phyloP scores from a whole-genome alignment of 257 asterid genomes.

The Nicotiana undulata region DNA sequence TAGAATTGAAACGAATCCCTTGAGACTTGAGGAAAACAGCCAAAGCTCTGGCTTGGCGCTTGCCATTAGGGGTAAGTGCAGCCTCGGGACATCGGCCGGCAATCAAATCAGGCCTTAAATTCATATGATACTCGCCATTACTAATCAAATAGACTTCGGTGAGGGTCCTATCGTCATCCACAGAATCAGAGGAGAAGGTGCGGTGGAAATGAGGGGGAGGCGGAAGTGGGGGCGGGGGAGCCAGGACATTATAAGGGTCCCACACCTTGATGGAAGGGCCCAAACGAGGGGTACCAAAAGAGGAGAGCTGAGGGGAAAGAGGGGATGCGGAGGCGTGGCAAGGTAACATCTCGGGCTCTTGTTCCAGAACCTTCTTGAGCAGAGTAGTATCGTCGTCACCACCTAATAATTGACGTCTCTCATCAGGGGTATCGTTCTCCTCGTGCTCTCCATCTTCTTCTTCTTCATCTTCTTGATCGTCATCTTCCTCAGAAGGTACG shows the following conservation, averaged over 20 bases:
- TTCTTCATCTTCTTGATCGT: slow-evolving; percentile 30
- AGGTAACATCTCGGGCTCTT: slow-evolving; percentile 97
- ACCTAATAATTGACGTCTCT: slow-evolving; percentile 22
- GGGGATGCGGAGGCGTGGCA: slow-evolving; percentile 98
- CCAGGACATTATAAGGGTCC: slow-evolving; percentile 93
- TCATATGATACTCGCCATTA: slow-evolving; percentile 93
- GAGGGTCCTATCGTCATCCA: slow-evolving; percentile 39
- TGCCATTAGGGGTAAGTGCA: slow-evolving; percentile 86
- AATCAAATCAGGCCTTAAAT: slow-evolving; percentile 87
- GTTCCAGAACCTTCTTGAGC: slow-evolving; percentile 71
- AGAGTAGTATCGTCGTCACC: slow-evolving; percentile 21
- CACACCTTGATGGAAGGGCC: slow-evolving; percentile 92
- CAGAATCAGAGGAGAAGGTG: slow-evolving; percentile 26
- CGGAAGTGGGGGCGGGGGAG: slow-evolving; percentile 57
- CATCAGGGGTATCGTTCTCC: slow-evolving; percentile 28
- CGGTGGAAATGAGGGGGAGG: slow-evolving; percentile 41
- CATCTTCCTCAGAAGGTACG: slow-evolving; percentile 46
- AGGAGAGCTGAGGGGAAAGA: slow-evolving; percentile 88
- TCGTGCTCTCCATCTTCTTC: slow-evolving; percentile 29
- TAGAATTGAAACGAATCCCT: slow-evolving; percentile 68
- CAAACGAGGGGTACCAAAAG: slow-evolving; percentile 69
- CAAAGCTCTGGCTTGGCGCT: slow-evolving; percentile 87
- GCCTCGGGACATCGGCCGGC: slow-evolving; percentile 88
- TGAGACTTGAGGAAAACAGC: slow-evolving; percentile 81
- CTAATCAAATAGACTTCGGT: slow-evolving; percentile 73